Evolutionary conservation across 2,329 filamentous ascomycete genomes (phyloP).

Genomic region (Pyrenophora seminiperda): DNA sequence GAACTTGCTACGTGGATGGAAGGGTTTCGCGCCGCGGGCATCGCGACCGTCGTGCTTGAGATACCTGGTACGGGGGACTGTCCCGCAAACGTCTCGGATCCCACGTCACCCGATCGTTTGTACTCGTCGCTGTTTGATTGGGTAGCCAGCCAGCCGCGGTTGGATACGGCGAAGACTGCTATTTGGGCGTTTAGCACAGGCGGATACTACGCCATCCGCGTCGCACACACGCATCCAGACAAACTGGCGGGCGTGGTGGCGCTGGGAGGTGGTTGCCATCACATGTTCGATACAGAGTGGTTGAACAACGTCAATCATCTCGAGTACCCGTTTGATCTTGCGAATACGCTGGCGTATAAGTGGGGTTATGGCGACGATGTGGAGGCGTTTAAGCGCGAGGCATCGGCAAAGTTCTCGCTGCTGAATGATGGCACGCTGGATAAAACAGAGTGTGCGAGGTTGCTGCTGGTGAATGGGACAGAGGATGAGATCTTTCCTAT

Average conservation of each 20-base stretch:
- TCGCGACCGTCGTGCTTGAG: constrained; percentile 59
- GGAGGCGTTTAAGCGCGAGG: constrained; percentile 55
- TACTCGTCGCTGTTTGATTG: constrained; percentile 62
- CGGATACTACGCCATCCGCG: constrained; percentile 63
- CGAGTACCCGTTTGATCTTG: constrained; percentile 65
- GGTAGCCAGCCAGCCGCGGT: constrained; percentile 53
- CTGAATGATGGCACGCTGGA: constrained; percentile 62
- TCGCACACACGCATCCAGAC: constrained; percentile 63
- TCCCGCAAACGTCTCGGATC: constrained; percentile 55
- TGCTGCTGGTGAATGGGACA: constrained; percentile 63
- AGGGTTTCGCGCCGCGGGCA: constrained; percentile 55
- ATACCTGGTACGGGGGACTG: constrained; percentile 65
- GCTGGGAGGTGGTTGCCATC: constrained; percentile 59
- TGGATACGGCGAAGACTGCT: constrained; percentile 56
- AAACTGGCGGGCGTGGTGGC: constrained; percentile 58
- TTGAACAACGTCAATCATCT: constrained; percentile 60
- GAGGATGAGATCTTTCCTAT: constrained; percentile 67
- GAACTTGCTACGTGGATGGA: constrained; percentile 60
- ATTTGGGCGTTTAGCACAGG: constrained; percentile 65
- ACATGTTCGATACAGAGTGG: constrained; percentile 64
- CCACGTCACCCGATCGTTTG: constrained; percentile 58
- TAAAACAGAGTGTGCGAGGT: constrained; percentile 53
- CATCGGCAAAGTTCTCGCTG: constrained; percentile 58
- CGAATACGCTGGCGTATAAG: constrained; percentile 57
- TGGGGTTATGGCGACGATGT: constrained; percentile 50